phyloP scores from a whole-genome alignment of 192 early-diverging fungal genomes.

The Entomortierella beljakovae region DNA sequence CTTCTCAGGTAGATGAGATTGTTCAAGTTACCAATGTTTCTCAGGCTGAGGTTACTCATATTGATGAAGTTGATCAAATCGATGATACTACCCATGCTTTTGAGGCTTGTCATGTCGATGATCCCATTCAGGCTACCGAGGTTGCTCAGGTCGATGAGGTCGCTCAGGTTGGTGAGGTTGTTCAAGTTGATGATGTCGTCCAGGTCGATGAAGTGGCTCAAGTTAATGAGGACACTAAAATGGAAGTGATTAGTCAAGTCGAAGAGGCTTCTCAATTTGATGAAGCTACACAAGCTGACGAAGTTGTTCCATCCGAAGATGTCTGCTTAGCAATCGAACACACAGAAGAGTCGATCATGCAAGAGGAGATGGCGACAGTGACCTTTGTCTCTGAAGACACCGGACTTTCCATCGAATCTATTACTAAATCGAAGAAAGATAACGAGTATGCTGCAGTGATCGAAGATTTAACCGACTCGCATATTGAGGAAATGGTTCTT shows the following conservation, averaged over 20 bases:
- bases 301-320: background rate
- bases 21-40: no score
- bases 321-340: background rate
- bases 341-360: background rate
- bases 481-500: background rate
- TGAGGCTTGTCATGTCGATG: background rate
- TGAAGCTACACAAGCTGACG: background rate
- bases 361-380: constrained; percentile 1
- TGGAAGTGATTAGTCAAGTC: background rate
- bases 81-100: background rate
- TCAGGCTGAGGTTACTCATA: background rate
- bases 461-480: background rate
- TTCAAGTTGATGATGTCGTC: background rate
- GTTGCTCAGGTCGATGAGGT: background rate
- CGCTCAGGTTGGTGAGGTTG: background rate
- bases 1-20: no score
- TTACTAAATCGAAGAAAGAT: background rate
- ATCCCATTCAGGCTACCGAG: background rate
- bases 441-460: background rate
- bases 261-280: background rate
- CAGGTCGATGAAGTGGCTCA: background rate
- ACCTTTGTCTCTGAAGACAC: background rate
- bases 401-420: background rate
- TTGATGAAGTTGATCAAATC: background rate
- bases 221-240: no score